phyloP scores from a whole-genome alignment of 768 basidiomycete genomes.

The Amanita inopinata region DNA sequence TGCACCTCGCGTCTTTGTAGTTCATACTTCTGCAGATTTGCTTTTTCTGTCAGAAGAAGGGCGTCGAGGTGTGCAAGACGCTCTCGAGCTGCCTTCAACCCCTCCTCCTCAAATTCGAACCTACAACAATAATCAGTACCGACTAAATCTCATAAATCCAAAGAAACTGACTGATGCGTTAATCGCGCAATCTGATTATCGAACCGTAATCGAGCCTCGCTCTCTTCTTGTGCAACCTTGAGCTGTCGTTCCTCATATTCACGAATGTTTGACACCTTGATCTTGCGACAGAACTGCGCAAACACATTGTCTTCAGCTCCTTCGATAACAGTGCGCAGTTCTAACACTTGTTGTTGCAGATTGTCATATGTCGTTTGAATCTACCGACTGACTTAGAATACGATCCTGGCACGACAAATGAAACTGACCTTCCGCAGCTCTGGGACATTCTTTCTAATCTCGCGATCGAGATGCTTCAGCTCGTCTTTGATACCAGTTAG shows the following conservation, averaged over 20 bases:
- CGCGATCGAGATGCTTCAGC: constrained; percentile 68
- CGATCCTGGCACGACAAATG: background rate
- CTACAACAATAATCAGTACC: constrained; percentile 28
- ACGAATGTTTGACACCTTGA: constrained; percentile 73
- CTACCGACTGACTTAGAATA: constrained; percentile 22
- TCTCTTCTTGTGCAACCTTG: constrained; percentile 81
- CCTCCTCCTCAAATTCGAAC: constrained; percentile 72
- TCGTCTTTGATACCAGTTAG: constrained; percentile 77
- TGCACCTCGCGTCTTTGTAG: constrained; percentile 44
- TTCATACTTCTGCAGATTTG: constrained; percentile 42
- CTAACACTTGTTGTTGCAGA: constrained; percentile 45
- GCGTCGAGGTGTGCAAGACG: constrained; percentile 48
- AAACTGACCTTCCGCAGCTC: constrained; percentile 58
- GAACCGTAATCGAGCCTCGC: constrained; percentile 71
- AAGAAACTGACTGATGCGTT: constrained; percentile 62
- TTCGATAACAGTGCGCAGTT: constrained; percentile 50
- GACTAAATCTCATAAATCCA: background rate
- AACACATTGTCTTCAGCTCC: constrained; percentile 78
- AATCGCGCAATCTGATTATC: constrained; percentile 82
- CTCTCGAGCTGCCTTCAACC: constrained; percentile 52
- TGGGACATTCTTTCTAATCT: constrained; percentile 54
- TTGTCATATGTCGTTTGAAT: constrained; percentile 40
- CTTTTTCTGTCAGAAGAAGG: constrained; percentile 41
- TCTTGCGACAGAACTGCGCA: constrained; percentile 64
- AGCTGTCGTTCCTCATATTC: constrained; percentile 92